Evolutionary conservation across 805 yeast genomes (phyloP).

Genomic region (Lipomyces starkeyi): DNA sequence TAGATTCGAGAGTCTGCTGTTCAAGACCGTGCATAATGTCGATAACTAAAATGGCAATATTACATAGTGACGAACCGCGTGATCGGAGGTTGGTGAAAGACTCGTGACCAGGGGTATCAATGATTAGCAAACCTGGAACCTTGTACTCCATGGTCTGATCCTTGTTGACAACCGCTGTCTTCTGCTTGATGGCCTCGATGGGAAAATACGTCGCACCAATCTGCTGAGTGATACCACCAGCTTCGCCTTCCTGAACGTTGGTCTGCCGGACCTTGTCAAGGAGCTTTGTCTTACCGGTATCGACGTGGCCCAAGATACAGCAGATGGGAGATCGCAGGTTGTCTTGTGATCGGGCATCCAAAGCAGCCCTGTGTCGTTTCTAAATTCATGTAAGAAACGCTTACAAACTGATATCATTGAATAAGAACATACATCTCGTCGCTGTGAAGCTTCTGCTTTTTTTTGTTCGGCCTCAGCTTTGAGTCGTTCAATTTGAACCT

Average conservation of each 20-base stretch:
- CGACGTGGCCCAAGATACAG: constrained; percentile 99
- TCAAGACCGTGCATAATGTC: constrained; percentile 99
- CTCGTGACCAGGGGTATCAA: constrained; percentile 99
- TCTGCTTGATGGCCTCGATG: constrained; percentile 86
- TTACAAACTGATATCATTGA: background rate
- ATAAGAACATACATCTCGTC: constrained; percentile 41
- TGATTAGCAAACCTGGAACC: constrained; percentile 95
- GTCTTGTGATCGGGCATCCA: constrained; percentile 49
- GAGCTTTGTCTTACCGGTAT: constrained; percentile 98
- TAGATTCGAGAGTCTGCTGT: constrained; percentile 95
- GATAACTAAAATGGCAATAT: constrained; percentile 96
- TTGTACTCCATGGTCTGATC: constrained; percentile 82
- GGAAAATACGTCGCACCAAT: constrained; percentile 99
- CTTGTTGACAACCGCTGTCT: constrained; percentile 88
- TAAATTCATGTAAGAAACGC: background rate
- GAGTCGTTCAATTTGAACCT: constrained; percentile 26
- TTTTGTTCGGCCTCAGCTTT: constrained; percentile 46
- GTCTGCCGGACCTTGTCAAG: constrained; percentile 98
- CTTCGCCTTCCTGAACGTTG: constrained; percentile 99
- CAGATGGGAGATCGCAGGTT: constrained; percentile 98
- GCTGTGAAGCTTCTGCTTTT: constrained; percentile 47
- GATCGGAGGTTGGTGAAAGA: constrained; percentile 96
- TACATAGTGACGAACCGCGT: constrained; percentile 98
- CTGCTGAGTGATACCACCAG: constrained; percentile 99
- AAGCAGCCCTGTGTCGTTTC: constrained; percentile 48